These are phyloP conservation scores for Geotrichum klebahnii DNA, from an alignment of 1,139 yeast genomes.

Conservation along the genomic window DNA sequence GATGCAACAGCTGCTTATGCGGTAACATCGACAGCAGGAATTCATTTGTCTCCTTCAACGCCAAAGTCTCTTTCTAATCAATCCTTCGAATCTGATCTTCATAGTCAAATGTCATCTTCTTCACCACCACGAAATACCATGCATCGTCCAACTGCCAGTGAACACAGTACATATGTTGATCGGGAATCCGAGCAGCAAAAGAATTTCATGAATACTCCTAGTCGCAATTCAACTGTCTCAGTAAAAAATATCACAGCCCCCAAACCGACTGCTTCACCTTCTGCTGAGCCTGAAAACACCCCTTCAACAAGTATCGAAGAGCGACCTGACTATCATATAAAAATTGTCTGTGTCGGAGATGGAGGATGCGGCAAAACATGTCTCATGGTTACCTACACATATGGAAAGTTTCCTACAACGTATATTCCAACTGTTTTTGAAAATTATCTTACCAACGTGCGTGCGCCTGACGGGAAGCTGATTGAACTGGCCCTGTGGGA, in stretches of 20 bases:
- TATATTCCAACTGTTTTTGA: conserved; percentile 92
- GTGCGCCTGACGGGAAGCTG: conserved; percentile 51
- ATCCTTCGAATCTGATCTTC: conserved; percentile 13
- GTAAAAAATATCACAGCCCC: neutral
- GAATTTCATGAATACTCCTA: conserved; percentile 3
- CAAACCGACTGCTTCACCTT: neutral
- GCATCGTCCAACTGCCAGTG: conserved; percentile 11
- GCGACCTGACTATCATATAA: conserved; percentile 30
- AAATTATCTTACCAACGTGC: conserved; percentile 66
- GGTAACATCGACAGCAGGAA: conserved; percentile 16
- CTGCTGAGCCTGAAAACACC: too few relatives aligned
- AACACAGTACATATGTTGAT: neutral
- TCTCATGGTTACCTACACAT: conserved; percentile 72
- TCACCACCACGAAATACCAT: conserved; percentile 8
- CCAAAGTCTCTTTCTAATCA: neutral
- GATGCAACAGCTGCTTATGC: conserved; percentile 20
- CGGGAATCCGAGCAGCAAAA: neutral
- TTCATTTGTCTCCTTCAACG: conserved; percentile 16
- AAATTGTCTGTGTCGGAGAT: conserved; percentile 79
- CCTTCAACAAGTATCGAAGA: too few relatives aligned
- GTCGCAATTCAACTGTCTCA: conserved; percentile 7
- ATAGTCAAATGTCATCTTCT: neutral
- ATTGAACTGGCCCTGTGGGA: conserved; percentile 83
- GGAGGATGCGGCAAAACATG: conserved; percentile 96
- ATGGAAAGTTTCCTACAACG: conserved; percentile 66